Evolutionary conservation across 192 early-diverging fungal genomes (phyloP).

Genomic region (Podila epicladia): DNA sequence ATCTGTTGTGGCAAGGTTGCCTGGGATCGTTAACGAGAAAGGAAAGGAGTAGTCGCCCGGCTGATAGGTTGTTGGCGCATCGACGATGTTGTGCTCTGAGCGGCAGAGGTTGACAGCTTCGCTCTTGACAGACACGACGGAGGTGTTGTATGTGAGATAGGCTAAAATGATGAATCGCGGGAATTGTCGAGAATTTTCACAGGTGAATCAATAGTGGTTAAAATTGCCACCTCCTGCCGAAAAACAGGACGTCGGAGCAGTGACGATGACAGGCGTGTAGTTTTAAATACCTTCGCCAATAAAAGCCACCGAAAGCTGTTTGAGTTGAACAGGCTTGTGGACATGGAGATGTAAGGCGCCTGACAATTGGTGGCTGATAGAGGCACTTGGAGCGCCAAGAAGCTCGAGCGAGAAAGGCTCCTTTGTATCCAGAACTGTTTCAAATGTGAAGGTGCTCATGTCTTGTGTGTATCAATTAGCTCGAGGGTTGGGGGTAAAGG

Average conservation of each 20-base stretch:
- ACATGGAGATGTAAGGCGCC: conserved; percentile 21
- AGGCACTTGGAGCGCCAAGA: conserved; percentile 20
- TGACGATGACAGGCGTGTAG: background rate
- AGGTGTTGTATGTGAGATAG: background rate
- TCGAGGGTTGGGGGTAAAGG: background rate
- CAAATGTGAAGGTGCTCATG: conserved; percentile 17
- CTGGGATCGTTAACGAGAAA: conserved; percentile 3
- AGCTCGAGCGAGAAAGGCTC: conserved; percentile 22
- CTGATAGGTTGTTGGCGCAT: background rate
- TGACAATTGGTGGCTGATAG: conserved; percentile 15
- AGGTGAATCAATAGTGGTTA: background rate
- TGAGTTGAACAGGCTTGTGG: conserved; percentile 30
- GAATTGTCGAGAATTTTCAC: background rate
- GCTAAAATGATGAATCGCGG: background rate
- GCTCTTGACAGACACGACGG: background rate
- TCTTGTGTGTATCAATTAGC: background rate
- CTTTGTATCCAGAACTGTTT: conserved; percentile 32
- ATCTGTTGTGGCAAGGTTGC: conserved; percentile 7
- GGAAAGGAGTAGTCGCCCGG: conserved; percentile 13
- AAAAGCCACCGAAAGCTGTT: conserved; percentile 24
- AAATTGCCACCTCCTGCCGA: background rate
- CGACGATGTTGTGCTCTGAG: background rate
- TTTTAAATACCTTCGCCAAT: conserved; percentile 22
- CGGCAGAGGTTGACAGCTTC: conserved; percentile 10
- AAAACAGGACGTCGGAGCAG: background rate